These are phyloP conservation scores for Alternaria sp. DNA, from an alignment of 2,329 filamentous ascomycete species.

Conservation along the genomic window DNA sequence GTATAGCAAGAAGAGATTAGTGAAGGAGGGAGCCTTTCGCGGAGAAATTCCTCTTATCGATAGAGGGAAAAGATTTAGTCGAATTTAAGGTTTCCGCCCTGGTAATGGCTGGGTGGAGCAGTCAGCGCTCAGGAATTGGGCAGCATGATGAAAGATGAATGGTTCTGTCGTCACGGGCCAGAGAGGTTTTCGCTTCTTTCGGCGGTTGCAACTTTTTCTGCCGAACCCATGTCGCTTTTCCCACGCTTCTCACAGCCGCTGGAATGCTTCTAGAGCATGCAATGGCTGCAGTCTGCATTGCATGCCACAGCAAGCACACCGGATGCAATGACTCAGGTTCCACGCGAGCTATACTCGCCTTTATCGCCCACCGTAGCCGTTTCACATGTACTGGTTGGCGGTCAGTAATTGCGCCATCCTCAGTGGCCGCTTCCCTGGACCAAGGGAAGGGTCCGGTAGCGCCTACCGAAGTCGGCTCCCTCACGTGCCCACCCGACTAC, in stretches of 20 bases:
- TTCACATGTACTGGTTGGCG: background rate
- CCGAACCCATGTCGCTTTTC: conserved; percentile 8
- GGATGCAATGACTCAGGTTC: background rate
- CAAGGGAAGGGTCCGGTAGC: conserved; percentile 5
- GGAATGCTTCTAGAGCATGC: conserved; percentile 4
- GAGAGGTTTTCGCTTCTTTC: conserved; percentile 37
- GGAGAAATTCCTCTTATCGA: conserved; percentile 18
- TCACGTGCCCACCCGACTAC: conserved; percentile 17
- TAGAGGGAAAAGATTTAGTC: conserved; percentile 11
- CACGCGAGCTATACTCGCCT: conserved; percentile 1
- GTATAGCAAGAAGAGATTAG: conserved; percentile 7
- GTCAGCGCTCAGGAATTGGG: conserved; percentile 36
- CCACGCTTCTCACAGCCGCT: background rate
- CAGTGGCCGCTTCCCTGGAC: conserved; percentile 16
- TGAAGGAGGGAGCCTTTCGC: conserved; percentile 13
- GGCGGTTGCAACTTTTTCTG: conserved; percentile 12
- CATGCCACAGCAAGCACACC: conserved; percentile 2
- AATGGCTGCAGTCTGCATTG: background rate
- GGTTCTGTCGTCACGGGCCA: conserved; percentile 21
- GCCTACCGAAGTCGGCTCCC: conserved; percentile 20
- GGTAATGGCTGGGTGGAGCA: conserved; percentile 33
- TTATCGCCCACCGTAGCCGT: background rate
- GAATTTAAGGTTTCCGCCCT: conserved; percentile 19
- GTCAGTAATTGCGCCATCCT: conserved; percentile 18
- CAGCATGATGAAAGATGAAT: conserved; percentile 43